Conservation (phyloP, 192 early-diverging fungal species). For the Backusella luteola region DNA sequence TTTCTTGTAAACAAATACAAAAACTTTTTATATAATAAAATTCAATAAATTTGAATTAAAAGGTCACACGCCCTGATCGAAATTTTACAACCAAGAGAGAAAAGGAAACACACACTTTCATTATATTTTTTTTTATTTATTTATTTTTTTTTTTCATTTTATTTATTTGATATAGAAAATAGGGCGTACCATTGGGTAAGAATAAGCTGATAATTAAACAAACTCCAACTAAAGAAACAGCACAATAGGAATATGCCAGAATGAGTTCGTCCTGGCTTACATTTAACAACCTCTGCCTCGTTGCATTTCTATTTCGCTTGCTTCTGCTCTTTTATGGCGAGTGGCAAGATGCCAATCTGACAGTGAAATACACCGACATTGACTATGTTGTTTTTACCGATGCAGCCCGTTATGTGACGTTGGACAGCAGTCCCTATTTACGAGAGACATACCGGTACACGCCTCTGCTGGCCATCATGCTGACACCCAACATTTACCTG, state of each 20-base stretch:
- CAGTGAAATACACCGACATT: constrained; percentile 98
- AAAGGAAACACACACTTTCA: neutral
- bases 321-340: constrained; percentile 78
- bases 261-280: constrained; percentile 18
- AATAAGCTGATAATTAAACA: too few species aligned
- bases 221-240: neutral
- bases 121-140: neutral
- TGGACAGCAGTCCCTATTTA: constrained; percentile 77
- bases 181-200: too few species aligned
- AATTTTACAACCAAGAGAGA: neutral
- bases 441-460: constrained; percentile 98
- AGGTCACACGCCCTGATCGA: neutral
- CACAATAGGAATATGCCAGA: neutral
- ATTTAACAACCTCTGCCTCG: constrained; percentile 25
- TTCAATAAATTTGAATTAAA: neutral
- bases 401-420: constrained; percentile 77
- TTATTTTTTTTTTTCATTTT: neutral
- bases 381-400: constrained; percentile 98
- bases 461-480: constrained; percentile 84
- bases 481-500: constrained; percentile 82
- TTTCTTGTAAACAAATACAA: too few species aligned
- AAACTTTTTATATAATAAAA: too few species aligned
- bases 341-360: constrained; percentile 83
- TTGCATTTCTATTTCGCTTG: constrained; percentile 53
- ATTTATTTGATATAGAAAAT: neutral